Evolutionary conservation across 441 rosid species (phyloP), one percentile per base, ranked within the genome.

Genomic region (Gossypium trilobum): DNA sequence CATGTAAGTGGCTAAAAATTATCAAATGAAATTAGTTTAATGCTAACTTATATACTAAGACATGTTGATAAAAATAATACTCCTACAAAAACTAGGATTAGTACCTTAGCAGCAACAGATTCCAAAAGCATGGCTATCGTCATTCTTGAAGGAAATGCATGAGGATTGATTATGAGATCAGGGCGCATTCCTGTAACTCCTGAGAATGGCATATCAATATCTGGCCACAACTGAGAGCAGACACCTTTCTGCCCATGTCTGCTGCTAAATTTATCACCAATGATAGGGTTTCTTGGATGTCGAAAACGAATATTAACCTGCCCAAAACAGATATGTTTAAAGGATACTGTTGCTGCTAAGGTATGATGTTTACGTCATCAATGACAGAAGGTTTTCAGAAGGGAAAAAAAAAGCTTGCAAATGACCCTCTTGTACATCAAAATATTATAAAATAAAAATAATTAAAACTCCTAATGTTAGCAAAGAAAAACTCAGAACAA

Each of bases 181-280:
- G 99, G 99, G 61, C 94, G 95, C 93, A 95, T 95, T 75, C 98
- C 99, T 1, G 96, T 92, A 60, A 80, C 83, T 78, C 98, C 97
- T 72, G 92, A 87, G 78, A 92, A 95, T 31, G 99, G 99, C 99
- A 95, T 95, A 74, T 95, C 96, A 66, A 89, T 83, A 71, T 95
- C 97, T 56, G 98, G 97, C 98, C 98, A 95, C 68, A 95, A 72
- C 48, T 95, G 99, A 44, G 99, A 95, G 82, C 99, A 92, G 55
- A 95, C 98, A 82, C 99, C 99, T 86, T 95, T 95, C 80, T 92
- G 98, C 29, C 99, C 98, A 71, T 95, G 99, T 81, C 99, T 88
- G 81, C 99, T 95, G 68, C 99, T 95, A 82, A 95, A 95, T 76
- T 92, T 95, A 80, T 95, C 99, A 79, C 99, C 98, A 57, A 95